Conservation (phyloP, 23 red algal genomes). For the Chondrus crispus region DNA sequence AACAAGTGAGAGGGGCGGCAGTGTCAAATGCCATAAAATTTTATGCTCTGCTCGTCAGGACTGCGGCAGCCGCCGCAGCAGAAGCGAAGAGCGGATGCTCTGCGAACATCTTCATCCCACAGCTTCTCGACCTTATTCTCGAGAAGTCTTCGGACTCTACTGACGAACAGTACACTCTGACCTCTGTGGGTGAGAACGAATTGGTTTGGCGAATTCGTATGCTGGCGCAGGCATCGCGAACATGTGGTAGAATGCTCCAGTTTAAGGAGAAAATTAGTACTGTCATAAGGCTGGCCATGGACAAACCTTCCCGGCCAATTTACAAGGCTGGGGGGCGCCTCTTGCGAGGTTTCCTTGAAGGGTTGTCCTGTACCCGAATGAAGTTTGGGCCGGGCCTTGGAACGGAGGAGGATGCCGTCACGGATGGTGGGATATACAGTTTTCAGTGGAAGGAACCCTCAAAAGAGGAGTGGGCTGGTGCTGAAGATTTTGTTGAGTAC, state of each 20-base stretch:
- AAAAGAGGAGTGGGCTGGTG: conserved; percentile 51
- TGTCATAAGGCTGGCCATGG: conserved; percentile 43
- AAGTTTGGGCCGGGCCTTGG: conserved; percentile 33
- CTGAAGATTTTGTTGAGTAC: conserved; percentile 16
- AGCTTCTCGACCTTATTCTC: conserved; percentile 35
- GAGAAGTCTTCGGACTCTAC: conserved; percentile 3
- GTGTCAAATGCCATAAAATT: conserved; percentile 69
- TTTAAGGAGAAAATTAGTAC: conserved; percentile 14
- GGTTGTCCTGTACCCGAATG: conserved; percentile 71
- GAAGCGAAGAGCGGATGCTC: conserved; percentile 26
- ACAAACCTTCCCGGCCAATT: conserved; percentile 35
- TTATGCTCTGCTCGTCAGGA: conserved; percentile 66
- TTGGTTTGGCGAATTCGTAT: conserved; percentile 88
- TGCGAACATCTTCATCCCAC: conserved; percentile 66
- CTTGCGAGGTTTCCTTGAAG: conserved; percentile 87
- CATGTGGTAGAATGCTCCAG: conserved; percentile 30
- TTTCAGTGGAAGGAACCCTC: conserved; percentile 65
- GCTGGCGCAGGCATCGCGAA: conserved; percentile 85
- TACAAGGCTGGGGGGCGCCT: conserved; percentile 98
- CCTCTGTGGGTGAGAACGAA: conserved; percentile 63
- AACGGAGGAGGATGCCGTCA: conserved; percentile 4
- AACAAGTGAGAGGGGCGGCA: conserved; percentile 62
- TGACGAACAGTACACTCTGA: not conserved
- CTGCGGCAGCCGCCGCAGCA: conserved; percentile 49
- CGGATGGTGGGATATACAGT: conserved; percentile 26